Conservation (phyloP, 495 filamentous ascomycete genomes). For the Chaetomium fimeti region DNA sequence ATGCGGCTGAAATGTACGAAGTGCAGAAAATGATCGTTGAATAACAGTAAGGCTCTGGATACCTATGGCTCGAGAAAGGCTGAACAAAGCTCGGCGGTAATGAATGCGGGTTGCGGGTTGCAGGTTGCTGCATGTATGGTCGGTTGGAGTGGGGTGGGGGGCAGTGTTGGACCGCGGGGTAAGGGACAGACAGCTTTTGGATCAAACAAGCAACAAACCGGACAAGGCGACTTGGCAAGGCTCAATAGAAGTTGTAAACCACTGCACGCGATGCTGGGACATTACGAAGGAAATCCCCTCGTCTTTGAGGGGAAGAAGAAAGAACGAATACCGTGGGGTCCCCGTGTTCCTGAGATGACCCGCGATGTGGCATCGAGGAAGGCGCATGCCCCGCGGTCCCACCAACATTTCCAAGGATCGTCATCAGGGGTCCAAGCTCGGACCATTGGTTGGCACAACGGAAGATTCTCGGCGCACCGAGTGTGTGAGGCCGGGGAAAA, state of each 20-base stretch:
- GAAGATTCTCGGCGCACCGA: too few relatives aligned
- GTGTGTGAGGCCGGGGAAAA: too few relatives aligned
- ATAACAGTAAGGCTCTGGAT: background rate
- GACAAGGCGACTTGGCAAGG: background rate
- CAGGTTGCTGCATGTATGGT: background rate
- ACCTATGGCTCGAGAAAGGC: background rate
- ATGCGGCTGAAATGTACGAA: background rate
- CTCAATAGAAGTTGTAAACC: background rate
- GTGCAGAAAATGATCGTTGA: background rate
- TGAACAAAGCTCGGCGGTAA: slow-evolving; percentile 2
- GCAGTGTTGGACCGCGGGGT: slow-evolving; percentile 23
- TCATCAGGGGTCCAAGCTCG: slow-evolving; percentile 2
- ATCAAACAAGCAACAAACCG: background rate
- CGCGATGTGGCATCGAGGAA: slow-evolving; percentile 9
- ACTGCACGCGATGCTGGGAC: background rate
- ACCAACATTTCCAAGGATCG: background rate
- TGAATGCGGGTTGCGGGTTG: background rate
- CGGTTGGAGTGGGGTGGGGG: background rate
- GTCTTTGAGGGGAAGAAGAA: background rate
- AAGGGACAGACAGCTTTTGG: slow-evolving; percentile 21
- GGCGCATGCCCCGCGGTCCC: slow-evolving; percentile 10
- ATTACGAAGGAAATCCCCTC: background rate
- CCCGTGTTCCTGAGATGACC: background rate
- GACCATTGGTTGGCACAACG: background rate
- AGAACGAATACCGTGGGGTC: background rate